Conservation (phyloP, 768 basidiomycete genomes). For the Tylopilus felleus region DNA sequence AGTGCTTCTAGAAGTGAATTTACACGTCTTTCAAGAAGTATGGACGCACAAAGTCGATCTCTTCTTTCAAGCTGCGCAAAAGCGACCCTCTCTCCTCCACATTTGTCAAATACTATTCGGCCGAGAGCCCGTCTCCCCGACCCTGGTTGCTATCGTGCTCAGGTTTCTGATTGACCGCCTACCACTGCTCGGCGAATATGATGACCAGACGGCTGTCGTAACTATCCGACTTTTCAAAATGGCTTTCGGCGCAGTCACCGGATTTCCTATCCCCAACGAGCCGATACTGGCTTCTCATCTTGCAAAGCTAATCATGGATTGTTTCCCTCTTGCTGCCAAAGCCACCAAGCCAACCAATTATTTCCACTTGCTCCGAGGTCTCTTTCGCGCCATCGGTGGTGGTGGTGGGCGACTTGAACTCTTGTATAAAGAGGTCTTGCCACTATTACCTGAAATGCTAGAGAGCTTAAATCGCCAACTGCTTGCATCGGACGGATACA, state of each 20-base stretch:
- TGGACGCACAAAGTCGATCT: conserved; percentile 92
- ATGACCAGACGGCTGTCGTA: conserved; percentile 76
- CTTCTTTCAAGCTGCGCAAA: conserved; percentile 78
- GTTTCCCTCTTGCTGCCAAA: conserved; percentile 90
- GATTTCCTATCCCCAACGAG: conserved; percentile 75
- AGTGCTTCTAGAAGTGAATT: conserved; percentile 76
- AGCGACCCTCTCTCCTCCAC: conserved; percentile 75
- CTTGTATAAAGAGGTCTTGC: conserved; percentile 93
- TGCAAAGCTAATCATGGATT: conserved; percentile 91
- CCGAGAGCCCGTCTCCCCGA: conserved; percentile 72
- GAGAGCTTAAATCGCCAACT: conserved; percentile 92
- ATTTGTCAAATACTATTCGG: conserved; percentile 81
- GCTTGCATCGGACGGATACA: conserved; percentile 74
- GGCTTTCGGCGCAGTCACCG: conserved; percentile 83
- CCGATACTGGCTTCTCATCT: conserved; percentile 91
- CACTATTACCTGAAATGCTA: conserved; percentile 94
- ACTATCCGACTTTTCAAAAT: conserved; percentile 94
- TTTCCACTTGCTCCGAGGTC: conserved; percentile 84
- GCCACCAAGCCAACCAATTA: conserved; percentile 89
- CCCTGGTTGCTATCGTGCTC: conserved; percentile 85
- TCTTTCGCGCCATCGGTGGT: conserved; percentile 92
- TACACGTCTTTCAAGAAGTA: conserved; percentile 93
- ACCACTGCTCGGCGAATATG: conserved; percentile 78
- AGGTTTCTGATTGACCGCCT: conserved; percentile 81
- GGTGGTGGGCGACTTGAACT: conserved; percentile 91